These are phyloP conservation scores for Periconia sp. DNA, from an alignment of 2,329 filamentous ascomycete species.

Conservation along the genomic window DNA sequence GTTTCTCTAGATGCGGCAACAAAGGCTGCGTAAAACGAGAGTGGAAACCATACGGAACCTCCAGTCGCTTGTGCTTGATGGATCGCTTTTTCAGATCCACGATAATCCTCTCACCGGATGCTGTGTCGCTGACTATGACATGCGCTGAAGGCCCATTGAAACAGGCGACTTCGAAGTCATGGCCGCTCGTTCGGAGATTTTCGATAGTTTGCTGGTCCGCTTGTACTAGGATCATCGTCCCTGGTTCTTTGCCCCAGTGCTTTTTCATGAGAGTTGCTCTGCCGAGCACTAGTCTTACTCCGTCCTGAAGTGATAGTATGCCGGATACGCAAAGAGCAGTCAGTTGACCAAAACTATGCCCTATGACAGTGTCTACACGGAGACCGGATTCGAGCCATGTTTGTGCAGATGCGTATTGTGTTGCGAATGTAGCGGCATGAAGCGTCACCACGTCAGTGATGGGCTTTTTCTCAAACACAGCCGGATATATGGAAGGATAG, in stretches of 20 bases:
- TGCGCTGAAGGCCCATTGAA: constrained; percentile 42
- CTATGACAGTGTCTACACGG: constrained; percentile 11
- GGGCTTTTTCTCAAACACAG: constrained; percentile 10
- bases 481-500: constrained; percentile 3
- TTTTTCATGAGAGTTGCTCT: constrained; percentile 37
- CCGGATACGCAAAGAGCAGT: constrained; percentile 41
- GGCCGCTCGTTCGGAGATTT: background rate
- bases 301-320: constrained; percentile 36
- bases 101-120: constrained; percentile 36
- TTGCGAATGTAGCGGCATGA: constrained; percentile 14
- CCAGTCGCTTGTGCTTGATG: constrained; percentile 25
- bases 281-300: constrained; percentile 40
- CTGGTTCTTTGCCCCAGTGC: constrained; percentile 24
- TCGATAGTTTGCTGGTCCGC: constrained; percentile 6
- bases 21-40: constrained; percentile 37
- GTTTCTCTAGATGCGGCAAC: constrained; percentile 7
- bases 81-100: no score
- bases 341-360: constrained; percentile 44
- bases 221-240: constrained; percentile 26
- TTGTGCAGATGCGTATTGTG: constrained; percentile 22
- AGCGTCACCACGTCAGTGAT: constrained; percentile 9
- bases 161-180: constrained; percentile 49
- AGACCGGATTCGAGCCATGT: constrained; percentile 19
- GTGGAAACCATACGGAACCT: constrained; percentile 38
- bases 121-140: constrained; percentile 48